A percentile compares a stretch with the other conserved stretches of the same genome.
These are phyloP conservation scores for Penicillium ucsense DNA, from an alignment of 495 filamentous ascomycete genomes.

Conservation along the genomic window DNA sequence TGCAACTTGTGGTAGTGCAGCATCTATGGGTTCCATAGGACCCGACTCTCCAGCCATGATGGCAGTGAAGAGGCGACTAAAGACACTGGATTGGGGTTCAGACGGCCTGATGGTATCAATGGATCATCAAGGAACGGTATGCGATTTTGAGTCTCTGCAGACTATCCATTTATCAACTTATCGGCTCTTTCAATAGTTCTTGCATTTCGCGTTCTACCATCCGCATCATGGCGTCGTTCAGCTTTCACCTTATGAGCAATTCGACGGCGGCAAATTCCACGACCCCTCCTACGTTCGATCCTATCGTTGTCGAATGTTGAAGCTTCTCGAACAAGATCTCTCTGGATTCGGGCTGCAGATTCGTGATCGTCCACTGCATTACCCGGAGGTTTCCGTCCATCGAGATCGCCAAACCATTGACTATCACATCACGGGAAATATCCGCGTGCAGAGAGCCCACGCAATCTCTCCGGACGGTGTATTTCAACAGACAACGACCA, in stretches of 20 bases:
- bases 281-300: not conserved
- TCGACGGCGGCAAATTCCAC: not conserved
- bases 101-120: not conserved
- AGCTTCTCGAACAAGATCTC: not conserved
- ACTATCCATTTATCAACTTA: not conserved
- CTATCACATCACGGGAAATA: not conserved
- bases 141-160: not conserved
- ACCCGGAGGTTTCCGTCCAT: not conserved
- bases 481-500: not conserved
- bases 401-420: not conserved
- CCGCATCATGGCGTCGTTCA: not conserved
- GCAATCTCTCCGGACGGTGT: not conserved
- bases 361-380: not conserved
- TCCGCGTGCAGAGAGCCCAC: not conserved
- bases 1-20: not conserved
- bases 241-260: not conserved
- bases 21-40: not conserved
- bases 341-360: not conserved
- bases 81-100: not conserved
- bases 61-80: not conserved
- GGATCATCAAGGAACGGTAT: not conserved
- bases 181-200: not conserved
- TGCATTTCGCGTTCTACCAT: constrained; percentile 1
- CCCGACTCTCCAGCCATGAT: not conserved
- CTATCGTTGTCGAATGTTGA: not conserved